Conservation (phyloP, 176 grass and related monocot species). For the Oryza glumipatula region DNA sequence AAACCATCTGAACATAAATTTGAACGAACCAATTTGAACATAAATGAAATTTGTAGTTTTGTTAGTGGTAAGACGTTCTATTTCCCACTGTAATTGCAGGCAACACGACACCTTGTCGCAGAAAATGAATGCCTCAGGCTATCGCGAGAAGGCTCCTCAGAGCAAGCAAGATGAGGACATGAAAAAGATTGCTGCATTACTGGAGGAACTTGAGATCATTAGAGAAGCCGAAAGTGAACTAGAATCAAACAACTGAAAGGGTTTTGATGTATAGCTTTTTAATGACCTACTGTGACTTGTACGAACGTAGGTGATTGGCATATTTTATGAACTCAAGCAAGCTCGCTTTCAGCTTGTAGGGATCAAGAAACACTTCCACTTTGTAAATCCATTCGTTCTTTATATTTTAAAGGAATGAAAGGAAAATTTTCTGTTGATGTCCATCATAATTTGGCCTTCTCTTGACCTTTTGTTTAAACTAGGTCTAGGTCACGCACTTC, state of each 20-base stretch:
- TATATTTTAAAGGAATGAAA: neutral
- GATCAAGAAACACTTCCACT: neutral
- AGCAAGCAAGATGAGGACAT: slow-evolving; percentile 66
- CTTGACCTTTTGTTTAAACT: neutral
- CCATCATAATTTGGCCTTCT: neutral
- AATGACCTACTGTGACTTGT: neutral
- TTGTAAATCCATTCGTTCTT: neutral
- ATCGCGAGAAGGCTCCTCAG: slow-evolving; percentile 71
- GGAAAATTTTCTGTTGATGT: neutral
- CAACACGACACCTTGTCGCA: slow-evolving; percentile 46
- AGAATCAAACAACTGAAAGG: slow-evolving; percentile 7
- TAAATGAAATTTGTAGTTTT: neutral
- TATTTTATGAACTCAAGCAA: neutral
- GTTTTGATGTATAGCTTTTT: neutral
- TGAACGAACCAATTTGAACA: too few relatives aligned
- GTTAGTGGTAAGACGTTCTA: slow-evolving; percentile 2
- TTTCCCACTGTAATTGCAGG: slow-evolving; percentile 41
- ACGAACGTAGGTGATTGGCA: neutral
- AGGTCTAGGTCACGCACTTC: too few relatives aligned
- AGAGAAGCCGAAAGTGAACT: slow-evolving; percentile 54
- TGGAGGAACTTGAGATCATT: slow-evolving; percentile 62
- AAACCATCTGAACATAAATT: neutral
- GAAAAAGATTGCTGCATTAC: slow-evolving; percentile 51
- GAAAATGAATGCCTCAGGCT: slow-evolving; percentile 53
- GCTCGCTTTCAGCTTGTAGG: neutral